Conservation (phyloP, 129 eudicot species). For the Chrysanthemum seticuspe region DNA sequence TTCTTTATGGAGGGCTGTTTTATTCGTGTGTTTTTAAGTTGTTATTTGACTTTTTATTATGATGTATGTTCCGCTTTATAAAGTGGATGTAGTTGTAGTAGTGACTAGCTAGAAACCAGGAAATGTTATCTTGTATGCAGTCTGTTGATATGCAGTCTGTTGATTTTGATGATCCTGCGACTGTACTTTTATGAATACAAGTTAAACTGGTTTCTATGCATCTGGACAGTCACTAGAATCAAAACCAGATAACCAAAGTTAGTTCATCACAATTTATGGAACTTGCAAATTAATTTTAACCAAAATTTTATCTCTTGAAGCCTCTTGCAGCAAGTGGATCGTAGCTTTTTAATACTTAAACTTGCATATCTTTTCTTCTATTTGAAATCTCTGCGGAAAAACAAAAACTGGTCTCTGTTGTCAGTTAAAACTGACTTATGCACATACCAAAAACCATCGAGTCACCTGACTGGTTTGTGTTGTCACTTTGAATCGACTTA, state of each 20-base stretch:
- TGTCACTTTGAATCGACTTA: background rate
- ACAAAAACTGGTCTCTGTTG: background rate
- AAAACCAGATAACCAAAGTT: too few relatives aligned
- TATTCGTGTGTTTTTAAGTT: slow-evolving; percentile 9
- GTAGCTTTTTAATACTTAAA: too few relatives aligned
- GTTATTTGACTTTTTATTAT: slow-evolving; percentile 9
- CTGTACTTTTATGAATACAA: slow-evolving; percentile 18
- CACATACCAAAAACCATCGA: background rate
- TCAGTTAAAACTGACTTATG: background rate
- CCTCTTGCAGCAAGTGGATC: too few relatives aligned
- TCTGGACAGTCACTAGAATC: too few relatives aligned
- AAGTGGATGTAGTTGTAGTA: slow-evolving; percentile 26
- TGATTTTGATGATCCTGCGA: slow-evolving; percentile 27
- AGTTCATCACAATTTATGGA: too few relatives aligned
- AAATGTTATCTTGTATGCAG: background rate
- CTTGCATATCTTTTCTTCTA: too few relatives aligned
- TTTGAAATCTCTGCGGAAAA: too few relatives aligned
- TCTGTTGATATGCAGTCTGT: slow-evolving; percentile 11
- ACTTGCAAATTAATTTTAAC: too few relatives aligned
- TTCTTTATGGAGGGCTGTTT: background rate
- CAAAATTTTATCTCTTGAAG: too few relatives aligned
- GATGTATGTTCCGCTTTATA: slow-evolving; percentile 21
- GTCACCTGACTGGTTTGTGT: background rate
- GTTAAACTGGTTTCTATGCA: too few relatives aligned
- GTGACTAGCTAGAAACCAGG: slow-evolving; percentile 20